Conservation (phyloP, 116 monocot species). For the Phalaenopsis hybrid region DNA sequence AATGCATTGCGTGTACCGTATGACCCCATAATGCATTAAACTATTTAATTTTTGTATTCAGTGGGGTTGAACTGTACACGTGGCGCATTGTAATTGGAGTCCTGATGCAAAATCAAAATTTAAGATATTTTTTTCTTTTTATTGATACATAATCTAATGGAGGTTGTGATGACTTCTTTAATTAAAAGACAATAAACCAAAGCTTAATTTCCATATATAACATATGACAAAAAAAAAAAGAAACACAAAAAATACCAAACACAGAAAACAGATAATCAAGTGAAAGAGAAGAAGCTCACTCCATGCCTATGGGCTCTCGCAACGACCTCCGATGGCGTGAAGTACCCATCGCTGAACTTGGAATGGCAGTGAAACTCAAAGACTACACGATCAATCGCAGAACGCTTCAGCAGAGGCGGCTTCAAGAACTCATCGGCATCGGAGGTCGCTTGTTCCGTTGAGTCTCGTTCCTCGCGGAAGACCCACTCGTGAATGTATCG, state of each 20-base stretch:
- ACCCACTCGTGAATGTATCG: conserved; percentile 27
- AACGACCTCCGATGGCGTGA: conserved; percentile 33
- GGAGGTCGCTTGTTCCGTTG: neutral
- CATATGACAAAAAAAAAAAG: neutral
- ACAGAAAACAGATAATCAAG: neutral
- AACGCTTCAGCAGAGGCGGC: neutral
- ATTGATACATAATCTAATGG: too few species aligned
- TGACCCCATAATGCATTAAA: too few species aligned
- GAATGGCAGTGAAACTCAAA: conserved; percentile 47
- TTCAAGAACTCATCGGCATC: conserved; percentile 22
- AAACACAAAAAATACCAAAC: neutral
- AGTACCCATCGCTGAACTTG: conserved; percentile 40
- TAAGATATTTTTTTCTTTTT: too few species aligned
- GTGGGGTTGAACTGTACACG: too few species aligned
- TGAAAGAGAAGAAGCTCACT: conserved; percentile 10
- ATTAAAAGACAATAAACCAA: too few species aligned
- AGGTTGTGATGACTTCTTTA: too few species aligned
- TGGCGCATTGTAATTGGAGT: too few species aligned
- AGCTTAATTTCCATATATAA: neutral
- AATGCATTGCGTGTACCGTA: too few species aligned
- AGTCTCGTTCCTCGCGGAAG: conserved; percentile 8
- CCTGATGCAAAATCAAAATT: too few species aligned
- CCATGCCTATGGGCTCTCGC: conserved; percentile 34
- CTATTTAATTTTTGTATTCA: too few species aligned
- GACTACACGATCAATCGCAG: conserved; percentile 10